Evolutionary conservation across 2,329 filamentous ascomycete genomes (phyloP).

Genomic region (Aspergillus tubingensis): DNA sequence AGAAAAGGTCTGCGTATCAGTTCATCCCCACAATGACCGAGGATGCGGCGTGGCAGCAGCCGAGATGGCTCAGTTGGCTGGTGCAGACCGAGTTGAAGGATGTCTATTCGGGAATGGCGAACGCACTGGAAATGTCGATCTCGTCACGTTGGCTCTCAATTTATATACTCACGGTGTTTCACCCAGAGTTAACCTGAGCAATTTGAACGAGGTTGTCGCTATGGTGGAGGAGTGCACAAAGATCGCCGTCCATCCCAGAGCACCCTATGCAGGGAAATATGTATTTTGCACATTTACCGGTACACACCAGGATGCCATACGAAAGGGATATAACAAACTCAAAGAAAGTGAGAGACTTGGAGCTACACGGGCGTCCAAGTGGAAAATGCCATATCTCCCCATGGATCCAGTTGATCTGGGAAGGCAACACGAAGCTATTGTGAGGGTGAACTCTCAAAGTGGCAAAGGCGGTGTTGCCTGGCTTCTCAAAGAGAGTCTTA

Average conservation of each 20-base stretch:
- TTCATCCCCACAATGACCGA: conserved; percentile 90
- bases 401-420: conserved; percentile 88
- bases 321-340: conserved; percentile 66
- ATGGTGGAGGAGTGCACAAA: conserved; percentile 85
- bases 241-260: conserved; percentile 81
- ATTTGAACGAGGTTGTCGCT: conserved; percentile 77
- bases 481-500: conserved; percentile 80
- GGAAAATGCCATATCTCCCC: conserved; percentile 86
- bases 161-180: conserved; percentile 86
- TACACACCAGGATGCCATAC: conserved; percentile 89
- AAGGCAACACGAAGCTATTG: conserved; percentile 88
- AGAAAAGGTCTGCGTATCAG: conserved; percentile 57
- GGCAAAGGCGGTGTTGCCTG: conserved; percentile 90
- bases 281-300: conserved; percentile 87
- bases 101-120: conserved; percentile 91
- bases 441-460: conserved; percentile 90
- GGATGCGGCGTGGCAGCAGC: conserved; percentile 86
- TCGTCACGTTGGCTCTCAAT: conserved; percentile 85
- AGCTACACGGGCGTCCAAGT: conserved; percentile 37
- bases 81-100: conserved; percentile 85
- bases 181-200: conserved; percentile 81
- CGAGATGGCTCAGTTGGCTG: conserved; percentile 89
- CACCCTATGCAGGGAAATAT: conserved; percentile 82
- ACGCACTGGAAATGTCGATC: conserved; percentile 86
- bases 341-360: conserved; percentile 4